Percentiles rank a stretch among this genome's conserved stretches.
Conservation (phyloP, 306 rosid genomes). For the Ormosia semicastrata region DNA sequence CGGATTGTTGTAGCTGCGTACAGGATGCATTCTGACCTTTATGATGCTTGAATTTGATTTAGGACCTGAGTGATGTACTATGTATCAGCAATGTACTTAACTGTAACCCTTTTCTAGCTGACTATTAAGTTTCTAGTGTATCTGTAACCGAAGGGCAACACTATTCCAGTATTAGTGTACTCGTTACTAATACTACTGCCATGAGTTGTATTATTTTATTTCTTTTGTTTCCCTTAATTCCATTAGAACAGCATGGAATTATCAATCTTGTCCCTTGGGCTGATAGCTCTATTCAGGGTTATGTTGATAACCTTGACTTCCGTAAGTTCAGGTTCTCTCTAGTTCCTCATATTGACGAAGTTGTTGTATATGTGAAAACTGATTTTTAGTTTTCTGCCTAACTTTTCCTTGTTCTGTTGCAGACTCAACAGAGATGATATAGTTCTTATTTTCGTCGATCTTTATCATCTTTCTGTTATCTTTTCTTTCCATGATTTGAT, state of each 20-base stretch:
- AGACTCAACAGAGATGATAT: constrained; percentile 37
- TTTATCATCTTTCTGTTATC: constrained; percentile 15
- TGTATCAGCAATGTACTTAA: constrained; percentile 24
- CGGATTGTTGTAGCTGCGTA: constrained; percentile 8
- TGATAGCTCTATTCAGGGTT: not conserved
- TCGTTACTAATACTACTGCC: not conserved
- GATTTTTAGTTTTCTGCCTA: constrained; percentile 12
- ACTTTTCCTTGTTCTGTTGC: constrained; percentile 34
- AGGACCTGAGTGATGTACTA: constrained; percentile 16
- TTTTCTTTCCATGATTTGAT: constrained; percentile 22
- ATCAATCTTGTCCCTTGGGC: not conserved
- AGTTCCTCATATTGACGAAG: not conserved
- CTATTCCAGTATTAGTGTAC: constrained; percentile 4
- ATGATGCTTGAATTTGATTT: constrained; percentile 25
- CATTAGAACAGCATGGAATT: not conserved
- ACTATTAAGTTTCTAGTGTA: constrained; percentile 21
- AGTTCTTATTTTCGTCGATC: constrained; percentile 2
- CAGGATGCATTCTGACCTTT: constrained; percentile 9
- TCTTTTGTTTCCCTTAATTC: constrained; percentile 21
- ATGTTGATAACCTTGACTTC: not conserved
- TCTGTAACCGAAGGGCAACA: not conserved
- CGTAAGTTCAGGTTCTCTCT: constrained; percentile 12
- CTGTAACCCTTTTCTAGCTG: constrained; percentile 22
- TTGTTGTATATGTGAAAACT: not conserved
- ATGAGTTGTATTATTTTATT: constrained; percentile 11